Conservation (phyloP, 73 alveolate species). For the Tetrahymena borealis region DNA sequence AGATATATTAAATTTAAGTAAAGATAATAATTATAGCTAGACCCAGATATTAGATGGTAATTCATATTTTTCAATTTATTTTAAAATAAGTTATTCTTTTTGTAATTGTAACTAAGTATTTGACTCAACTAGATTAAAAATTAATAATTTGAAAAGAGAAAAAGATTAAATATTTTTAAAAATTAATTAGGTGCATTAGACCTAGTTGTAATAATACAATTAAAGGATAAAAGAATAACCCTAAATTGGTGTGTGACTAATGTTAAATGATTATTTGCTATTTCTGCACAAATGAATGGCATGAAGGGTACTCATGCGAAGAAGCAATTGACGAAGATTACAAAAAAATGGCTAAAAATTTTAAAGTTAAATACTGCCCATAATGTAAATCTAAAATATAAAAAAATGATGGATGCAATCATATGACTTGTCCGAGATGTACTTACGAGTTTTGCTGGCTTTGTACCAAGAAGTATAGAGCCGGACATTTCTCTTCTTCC, state of each 20-base stretch:
- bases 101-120: too few species aligned
- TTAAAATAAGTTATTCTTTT: too few species aligned
- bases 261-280: slow-evolving; percentile 51
- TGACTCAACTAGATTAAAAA: too few species aligned
- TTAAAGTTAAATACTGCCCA: slow-evolving; percentile 70
- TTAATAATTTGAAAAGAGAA: not conserved
- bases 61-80: not conserved
- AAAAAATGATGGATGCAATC: slow-evolving; percentile 88
- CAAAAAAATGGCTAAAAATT: slow-evolving; percentile 52
- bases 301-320: slow-evolving; percentile 38
- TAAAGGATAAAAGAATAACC: slow-evolving; percentile 22
- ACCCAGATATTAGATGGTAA: slow-evolving; percentile 41
- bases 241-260: slow-evolving; percentile 3
- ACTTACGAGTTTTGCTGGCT: slow-evolving; percentile 85
- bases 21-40: slow-evolving; percentile 15
- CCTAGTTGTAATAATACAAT: slow-evolving; percentile 55
- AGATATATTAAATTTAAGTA: slow-evolving; percentile 39
- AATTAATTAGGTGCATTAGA: slow-evolving; percentile 46
- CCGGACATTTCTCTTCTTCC: slow-evolving; percentile 47
- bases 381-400: slow-evolving; percentile 66
- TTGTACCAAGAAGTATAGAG: slow-evolving; percentile 55
- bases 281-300: slow-evolving; percentile 55
- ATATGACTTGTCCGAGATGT: slow-evolving; percentile 86
- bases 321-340: slow-evolving; percentile 45
- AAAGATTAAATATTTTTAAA: not conserved